Base-by-base conservation (phyloP, 371 early-diverging fungal species). In the Apophysomyces sp. region DNA sequence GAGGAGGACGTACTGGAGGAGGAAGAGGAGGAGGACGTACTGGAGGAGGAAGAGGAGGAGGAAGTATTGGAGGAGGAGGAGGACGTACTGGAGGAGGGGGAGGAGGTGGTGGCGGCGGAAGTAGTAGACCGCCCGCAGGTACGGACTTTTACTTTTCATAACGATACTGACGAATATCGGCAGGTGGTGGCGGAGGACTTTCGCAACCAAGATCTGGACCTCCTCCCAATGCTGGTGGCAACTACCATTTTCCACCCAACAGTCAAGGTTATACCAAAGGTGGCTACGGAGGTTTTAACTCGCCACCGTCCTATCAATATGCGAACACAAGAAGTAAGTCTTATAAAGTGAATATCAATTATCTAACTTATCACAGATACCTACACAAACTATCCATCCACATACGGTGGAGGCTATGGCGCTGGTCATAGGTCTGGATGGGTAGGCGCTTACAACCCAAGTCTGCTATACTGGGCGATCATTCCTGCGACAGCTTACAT, bases 381-480 rank as follows among this genome's bases (percentile, higher is more conserved):
- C 0, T 78, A 74, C 30, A 74, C 65, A 6, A 74, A 72, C 16
- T 81, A 81, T 55, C 58, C 63, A 6, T 58, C 68, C 9, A 67
- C 76, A 1, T 76, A 78, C 40, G 62, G 66, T 26, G 75, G 81
- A 0, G 68, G 68, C 24, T 81, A 78, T 55, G 64, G 74, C 24
- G 41, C 63, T 15, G 63, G 65, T 6, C 62, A 58, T n/a, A 53
- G 72, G 30, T 61, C 60, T 34, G 81, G 81, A 12, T 76, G 69
- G 60, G 63, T 59, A 7, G 81, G 81, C 16, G 30, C 29, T 7
- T 81, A 78, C 39, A 78, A 73, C 57, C 78, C 81, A 24, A 57
- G 52, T 7, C 6, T 78, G 1, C 28, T 71, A 8, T 81, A 81
- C 41, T 81, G 74, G 70, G 57, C 62, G 18, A 65, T 78, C 16